Conservation (phyloP, 1,139 yeast genomes). For the Saccharomyces pastorianus region DNA sequence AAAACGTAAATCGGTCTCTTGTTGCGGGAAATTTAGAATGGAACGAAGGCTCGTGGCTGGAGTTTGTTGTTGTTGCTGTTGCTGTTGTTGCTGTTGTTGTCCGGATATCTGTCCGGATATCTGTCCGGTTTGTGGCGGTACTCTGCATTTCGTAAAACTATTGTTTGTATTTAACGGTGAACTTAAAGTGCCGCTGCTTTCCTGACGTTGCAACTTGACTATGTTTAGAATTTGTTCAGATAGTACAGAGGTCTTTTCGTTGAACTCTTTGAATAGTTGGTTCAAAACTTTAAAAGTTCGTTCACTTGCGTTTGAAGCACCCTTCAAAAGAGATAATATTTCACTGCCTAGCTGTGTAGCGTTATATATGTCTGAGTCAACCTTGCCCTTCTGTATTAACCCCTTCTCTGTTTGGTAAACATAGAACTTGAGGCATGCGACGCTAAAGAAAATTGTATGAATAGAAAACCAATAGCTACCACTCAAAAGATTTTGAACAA, state of each 20-base stretch:
- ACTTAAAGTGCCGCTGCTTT: neutral
- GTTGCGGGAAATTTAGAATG: neutral
- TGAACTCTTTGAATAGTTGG: constrained; percentile 51
- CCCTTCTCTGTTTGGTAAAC: constrained; percentile 34
- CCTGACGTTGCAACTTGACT: neutral
- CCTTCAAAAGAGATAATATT: constrained; percentile 57
- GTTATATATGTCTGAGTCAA: constrained; percentile 51
- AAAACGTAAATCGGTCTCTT: neutral
- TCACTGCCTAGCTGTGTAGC: constrained; percentile 61
- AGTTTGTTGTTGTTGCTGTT: neutral
- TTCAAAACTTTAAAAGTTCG: constrained; percentile 68
- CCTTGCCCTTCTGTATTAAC: constrained; percentile 53
- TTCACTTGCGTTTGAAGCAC: constrained; percentile 61
- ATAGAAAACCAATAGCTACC: constrained; percentile 90
- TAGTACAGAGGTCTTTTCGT: constrained; percentile 15
- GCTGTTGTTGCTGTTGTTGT: neutral
- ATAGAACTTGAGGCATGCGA: constrained; percentile 72
- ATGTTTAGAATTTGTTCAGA: constrained; percentile 3
- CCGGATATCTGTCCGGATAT: too few relatives aligned
- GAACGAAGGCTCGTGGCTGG: neutral
- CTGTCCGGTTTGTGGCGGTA: neutral
- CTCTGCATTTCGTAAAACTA: neutral
- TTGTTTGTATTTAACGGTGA: neutral
- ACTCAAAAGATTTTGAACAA: constrained; percentile 55
- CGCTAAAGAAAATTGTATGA: constrained; percentile 78